These are phyloP conservation scores for Coleophoma cylindrospora DNA, from an alignment of 2,329 filamentous ascomycete species.

Conservation along the genomic window DNA sequence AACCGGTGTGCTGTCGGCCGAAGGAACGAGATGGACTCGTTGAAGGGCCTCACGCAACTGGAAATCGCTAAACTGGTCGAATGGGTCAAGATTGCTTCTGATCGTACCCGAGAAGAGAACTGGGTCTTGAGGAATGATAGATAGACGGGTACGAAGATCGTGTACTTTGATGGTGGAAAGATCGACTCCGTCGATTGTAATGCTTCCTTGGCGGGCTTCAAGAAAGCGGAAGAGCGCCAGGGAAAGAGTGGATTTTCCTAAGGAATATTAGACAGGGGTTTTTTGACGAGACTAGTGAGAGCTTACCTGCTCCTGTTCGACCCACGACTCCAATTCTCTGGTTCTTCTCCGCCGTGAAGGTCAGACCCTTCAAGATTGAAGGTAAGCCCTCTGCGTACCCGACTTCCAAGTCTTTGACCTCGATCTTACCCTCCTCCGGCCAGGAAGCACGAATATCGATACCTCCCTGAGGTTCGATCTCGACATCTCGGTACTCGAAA, in stretches of 20 bases:
- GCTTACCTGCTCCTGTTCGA: conserved; percentile 22
- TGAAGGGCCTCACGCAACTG: conserved; percentile 79
- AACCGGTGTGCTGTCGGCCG: not conserved
- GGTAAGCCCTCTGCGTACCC: conserved; percentile 67
- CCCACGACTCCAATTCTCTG: conserved; percentile 36
- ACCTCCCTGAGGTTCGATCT: conserved; percentile 60
- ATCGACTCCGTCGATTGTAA: conserved; percentile 23
- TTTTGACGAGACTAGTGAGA: not conserved
- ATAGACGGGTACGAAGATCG: conserved; percentile 20
- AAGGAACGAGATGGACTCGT: conserved; percentile 75
- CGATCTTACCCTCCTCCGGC: conserved; percentile 67
- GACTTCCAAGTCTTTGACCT: conserved; percentile 67
- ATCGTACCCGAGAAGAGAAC: conserved; percentile 86
- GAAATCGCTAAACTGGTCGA: conserved; percentile 76
- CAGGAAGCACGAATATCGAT: conserved; percentile 59
- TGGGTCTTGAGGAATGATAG: conserved; percentile 48
- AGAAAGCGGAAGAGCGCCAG: conserved; percentile 19
- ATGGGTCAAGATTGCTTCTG: conserved; percentile 86
- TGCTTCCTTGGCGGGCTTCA: conserved; percentile 32
- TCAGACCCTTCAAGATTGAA: conserved; percentile 63
- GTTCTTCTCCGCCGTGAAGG: conserved; percentile 58
- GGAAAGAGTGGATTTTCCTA: conserved; percentile 20
- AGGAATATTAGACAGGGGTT: not conserved
- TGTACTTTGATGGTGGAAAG: conserved; percentile 25
- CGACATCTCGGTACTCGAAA: conserved; percentile 65